phyloP scores from a whole-genome alignment of 257 asterid species.

The Mentha longifolia region DNA sequence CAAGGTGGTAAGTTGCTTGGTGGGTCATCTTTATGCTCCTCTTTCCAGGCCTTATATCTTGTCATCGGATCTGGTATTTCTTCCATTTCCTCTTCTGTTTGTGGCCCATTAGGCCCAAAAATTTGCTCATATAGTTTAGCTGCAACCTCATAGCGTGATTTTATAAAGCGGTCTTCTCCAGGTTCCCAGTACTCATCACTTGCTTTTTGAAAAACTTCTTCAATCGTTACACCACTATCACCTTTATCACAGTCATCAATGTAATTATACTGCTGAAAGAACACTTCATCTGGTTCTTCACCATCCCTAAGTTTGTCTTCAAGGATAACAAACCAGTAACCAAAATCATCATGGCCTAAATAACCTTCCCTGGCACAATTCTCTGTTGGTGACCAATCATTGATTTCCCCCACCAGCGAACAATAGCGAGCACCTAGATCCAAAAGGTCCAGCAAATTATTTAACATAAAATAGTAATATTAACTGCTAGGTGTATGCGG shows the following conservation, averaged over 20 bases:
- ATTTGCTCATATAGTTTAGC: constrained; percentile 89
- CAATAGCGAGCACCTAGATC: constrained; percentile 94
- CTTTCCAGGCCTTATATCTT: constrained; percentile 92
- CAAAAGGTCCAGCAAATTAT: constrained; percentile 34
- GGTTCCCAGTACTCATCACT: constrained; percentile 98
- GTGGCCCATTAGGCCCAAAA: constrained; percentile 98
- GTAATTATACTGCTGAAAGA: constrained; percentile 90
- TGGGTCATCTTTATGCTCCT: constrained; percentile 87
- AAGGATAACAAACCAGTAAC: constrained; percentile 91
- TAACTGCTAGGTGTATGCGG: constrained; percentile 8
- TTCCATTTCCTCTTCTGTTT: constrained; percentile 91
- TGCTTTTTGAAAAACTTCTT: constrained; percentile 75
- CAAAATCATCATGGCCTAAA: constrained; percentile 92
- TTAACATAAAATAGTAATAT: constrained; percentile 26
- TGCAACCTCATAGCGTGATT: constrained; percentile 72
- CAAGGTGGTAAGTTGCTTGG: constrained; percentile 83
- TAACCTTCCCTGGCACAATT: constrained; percentile 92
- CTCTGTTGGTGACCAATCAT: constrained; percentile 92
- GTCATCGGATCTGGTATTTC: constrained; percentile 81
- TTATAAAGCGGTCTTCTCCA: constrained; percentile 88
- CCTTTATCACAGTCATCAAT: constrained; percentile 91
- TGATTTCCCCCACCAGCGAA: constrained; percentile 87
- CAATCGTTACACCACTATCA: constrained; percentile 73
- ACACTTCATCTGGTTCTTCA: constrained; percentile 84
- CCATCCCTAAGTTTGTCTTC: constrained; percentile 90